Evolutionary conservation across 768 basidiomycete genomes (phyloP).

Genomic region (Rossbeevera mucosa): DNA sequence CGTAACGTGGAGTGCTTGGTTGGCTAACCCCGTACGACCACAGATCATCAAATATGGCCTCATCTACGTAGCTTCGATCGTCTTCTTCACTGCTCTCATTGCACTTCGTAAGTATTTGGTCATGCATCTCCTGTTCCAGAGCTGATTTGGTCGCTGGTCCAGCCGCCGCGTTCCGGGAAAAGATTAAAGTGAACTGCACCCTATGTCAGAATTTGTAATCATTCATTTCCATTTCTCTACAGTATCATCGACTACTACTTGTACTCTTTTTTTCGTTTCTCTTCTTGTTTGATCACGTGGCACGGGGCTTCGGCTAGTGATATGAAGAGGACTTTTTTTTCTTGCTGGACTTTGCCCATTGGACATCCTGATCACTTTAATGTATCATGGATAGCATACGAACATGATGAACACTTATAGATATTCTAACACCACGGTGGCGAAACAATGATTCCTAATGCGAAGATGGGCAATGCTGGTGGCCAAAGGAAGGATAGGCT

Average conservation of each 20-base stretch:
- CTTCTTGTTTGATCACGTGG: background rate
- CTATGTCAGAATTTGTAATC: constrained; percentile 64
- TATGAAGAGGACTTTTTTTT: constrained; percentile 12
- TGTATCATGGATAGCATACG: constrained; percentile 24
- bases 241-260: constrained; percentile 27
- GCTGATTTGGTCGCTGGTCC: background rate
- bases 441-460: background rate
- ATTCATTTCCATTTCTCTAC: constrained; percentile 28
- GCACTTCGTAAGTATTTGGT: constrained; percentile 59
- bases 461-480: background rate
- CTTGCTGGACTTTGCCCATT: constrained; percentile 1
- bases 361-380: constrained; percentile 15
- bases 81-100: constrained; percentile 71
- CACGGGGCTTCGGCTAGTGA: constrained; percentile 1
- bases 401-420: constrained; percentile 11
- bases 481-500: background rate
- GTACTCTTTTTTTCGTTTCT: constrained; percentile 16
- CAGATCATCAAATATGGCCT: constrained; percentile 82
- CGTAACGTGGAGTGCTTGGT: constrained; percentile 1
- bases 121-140: background rate
- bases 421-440: background rate
- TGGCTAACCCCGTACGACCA: constrained; percentile 3
- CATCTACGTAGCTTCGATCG: constrained; percentile 65
- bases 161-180: constrained; percentile 62
- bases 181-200: constrained; percentile 57